A percentile compares a stretch with the other conserved stretches of the same genome.
Conservation (phyloP, 2,329 filamentous ascomycete genomes). For the Fusarium aywerte region DNA sequence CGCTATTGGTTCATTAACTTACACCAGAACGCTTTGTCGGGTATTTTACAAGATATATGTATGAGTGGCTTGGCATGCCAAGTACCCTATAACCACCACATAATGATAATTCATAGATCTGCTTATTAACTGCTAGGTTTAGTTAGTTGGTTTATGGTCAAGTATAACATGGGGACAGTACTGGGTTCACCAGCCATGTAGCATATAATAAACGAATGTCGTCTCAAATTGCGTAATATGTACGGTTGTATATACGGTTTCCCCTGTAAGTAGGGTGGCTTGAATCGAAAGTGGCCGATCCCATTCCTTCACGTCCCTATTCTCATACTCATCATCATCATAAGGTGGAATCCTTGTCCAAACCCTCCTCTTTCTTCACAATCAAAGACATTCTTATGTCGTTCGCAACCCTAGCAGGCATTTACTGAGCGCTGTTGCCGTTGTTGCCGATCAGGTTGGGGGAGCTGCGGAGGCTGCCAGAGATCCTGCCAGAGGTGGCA, state of each 20-base stretch:
- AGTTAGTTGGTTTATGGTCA: background rate
- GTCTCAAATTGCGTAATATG: slow-evolving; percentile 9
- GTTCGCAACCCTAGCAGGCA: background rate
- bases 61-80: background rate
- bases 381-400: background rate
- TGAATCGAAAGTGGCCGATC: slow-evolving; percentile 8
- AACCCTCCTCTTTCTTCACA: background rate
- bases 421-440: slow-evolving; percentile 50
- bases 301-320: background rate
- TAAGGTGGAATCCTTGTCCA: background rate
- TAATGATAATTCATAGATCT: slow-evolving; percentile 23
- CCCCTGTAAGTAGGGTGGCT: background rate
- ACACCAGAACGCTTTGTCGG: background rate
- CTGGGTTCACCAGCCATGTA: too few relatives aligned
- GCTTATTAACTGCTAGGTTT: slow-evolving; percentile 18
- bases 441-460: slow-evolving; percentile 64
- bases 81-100: background rate
- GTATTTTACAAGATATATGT: background rate
- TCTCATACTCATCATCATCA: slow-evolving; percentile 6
- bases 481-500: slow-evolving; percentile 55
- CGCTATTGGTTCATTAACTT: slow-evolving; percentile 21
- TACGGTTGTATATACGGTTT: slow-evolving; percentile 16
- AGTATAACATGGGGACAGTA: background rate
- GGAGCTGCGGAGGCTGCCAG: slow-evolving; percentile 53
- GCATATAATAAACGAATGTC: background rate